Conservation (phyloP, 257 asterid genomes). For the Solanum tacnaense region DNA sequence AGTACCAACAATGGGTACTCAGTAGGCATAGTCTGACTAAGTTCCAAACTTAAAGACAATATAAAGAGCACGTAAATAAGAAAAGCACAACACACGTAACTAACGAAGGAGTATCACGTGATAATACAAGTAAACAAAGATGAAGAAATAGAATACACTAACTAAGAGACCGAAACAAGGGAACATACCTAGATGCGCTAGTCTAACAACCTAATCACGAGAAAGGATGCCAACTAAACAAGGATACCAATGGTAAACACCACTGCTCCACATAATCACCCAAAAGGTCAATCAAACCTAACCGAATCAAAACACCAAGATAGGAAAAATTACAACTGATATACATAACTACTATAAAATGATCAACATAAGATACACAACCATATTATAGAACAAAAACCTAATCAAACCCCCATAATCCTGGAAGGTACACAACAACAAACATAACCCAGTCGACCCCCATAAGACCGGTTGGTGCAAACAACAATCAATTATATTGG, state of each 20-base stretch:
- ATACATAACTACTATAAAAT: background rate
- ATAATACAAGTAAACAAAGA: background rate
- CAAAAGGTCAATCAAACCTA: background rate
- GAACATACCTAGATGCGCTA: background rate
- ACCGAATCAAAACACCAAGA: background rate
- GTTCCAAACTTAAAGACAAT: background rate
- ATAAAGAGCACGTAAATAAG: background rate
- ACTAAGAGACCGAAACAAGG: background rate
- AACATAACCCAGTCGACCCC: background rate
- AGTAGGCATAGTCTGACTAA: background rate
- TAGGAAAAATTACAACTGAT: background rate
- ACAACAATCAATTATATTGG: background rate
- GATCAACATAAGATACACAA: background rate
- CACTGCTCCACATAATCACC: background rate
- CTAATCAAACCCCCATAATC: background rate
- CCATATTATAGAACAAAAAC: background rate
- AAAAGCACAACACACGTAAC: background rate
- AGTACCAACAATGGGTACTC: background rate
- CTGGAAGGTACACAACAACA: no score
- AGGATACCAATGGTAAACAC: background rate
- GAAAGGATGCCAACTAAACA: background rate
- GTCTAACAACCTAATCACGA: background rate
- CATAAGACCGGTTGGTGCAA: background rate
- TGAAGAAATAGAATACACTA: background rate
- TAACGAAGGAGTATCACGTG: background rate